A percentile compares a stretch with the other conserved stretches of the same genome.
Evolutionary conservation across 73 alveolate genomes (phyloP).

Genomic region (Paramecium sexaurelia): DNA sequence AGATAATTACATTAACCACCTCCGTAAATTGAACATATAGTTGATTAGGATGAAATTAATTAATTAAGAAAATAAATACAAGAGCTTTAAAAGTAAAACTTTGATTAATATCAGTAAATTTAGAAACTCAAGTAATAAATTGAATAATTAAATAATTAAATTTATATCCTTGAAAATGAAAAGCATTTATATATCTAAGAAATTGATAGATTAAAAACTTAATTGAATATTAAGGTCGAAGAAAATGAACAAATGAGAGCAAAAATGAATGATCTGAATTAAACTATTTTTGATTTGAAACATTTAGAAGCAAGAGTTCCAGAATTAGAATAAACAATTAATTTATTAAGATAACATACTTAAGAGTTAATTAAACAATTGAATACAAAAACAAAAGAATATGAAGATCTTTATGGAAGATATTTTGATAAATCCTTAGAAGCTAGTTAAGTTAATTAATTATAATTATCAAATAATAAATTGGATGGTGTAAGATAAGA

Average conservation of each 20-base stretch:
- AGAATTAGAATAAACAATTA: constrained; percentile 15
- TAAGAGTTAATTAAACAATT: neutral
- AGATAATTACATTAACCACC: constrained; percentile 39
- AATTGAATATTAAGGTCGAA: neutral
- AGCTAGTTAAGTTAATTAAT: neutral
- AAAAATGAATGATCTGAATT: neutral
- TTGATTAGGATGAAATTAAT: constrained; percentile 13
- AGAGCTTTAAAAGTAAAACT: constrained; percentile 8
- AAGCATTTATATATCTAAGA: constrained; percentile 4
- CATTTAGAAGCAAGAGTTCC: constrained; percentile 17
- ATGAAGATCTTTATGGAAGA: constrained; percentile 10
- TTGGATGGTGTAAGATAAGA: constrained; percentile 7
- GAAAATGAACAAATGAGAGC: constrained; percentile 38
- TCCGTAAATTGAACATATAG: neutral
- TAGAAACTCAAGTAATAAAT: neutral
- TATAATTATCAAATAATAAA: neutral
- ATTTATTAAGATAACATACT: constrained; percentile 1
- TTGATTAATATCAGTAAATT: neutral
- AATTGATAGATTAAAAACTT: constrained; percentile 4
- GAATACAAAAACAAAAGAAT: neutral
- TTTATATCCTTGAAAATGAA: neutral
- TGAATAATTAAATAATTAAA: neutral
- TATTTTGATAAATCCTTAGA: neutral
- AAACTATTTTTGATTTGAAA: neutral
- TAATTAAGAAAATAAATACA: constrained; percentile 6